Conservation (phyloP, 352 stramenopile genomes). For the Phytophthora agathidicida region DNA sequence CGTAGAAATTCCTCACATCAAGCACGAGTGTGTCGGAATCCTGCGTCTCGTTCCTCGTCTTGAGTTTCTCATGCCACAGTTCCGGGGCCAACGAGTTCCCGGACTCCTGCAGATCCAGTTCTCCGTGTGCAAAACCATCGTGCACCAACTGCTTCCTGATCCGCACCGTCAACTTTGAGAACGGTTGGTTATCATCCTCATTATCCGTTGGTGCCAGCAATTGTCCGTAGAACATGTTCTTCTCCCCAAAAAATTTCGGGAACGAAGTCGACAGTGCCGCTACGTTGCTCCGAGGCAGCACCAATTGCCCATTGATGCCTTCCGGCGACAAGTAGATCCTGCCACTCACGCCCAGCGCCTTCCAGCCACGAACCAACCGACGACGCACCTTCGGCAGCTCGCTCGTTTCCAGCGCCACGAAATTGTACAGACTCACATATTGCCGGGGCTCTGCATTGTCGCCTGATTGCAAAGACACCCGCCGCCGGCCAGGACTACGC, state of each 20-base stretch:
- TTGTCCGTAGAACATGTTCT: slow-evolving; percentile 22
- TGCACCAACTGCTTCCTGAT: slow-evolving; percentile 89
- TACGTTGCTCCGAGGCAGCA: slow-evolving; percentile 86
- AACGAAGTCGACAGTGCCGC: slow-evolving; percentile 20
- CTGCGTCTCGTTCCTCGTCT: slow-evolving; percentile 26
- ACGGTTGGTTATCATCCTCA: slow-evolving; percentile 30
- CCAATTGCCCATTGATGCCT: slow-evolving; percentile 95
- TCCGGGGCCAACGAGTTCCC: slow-evolving; percentile 1
- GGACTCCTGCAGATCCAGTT: background rate
- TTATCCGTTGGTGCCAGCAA: background rate
- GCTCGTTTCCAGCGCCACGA: slow-evolving; percentile 36
- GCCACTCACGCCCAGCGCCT: slow-evolving; percentile 48
- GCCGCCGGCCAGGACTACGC: slow-evolving; percentile 7
- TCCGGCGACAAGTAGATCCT: slow-evolving; percentile 92
- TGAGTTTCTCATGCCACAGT: slow-evolving; percentile 52
- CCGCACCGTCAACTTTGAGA: slow-evolving; percentile 85
- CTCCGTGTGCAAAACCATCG: slow-evolving; percentile 62
- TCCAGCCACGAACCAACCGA: slow-evolving; percentile 43
- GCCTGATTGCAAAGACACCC: slow-evolving; percentile 1
- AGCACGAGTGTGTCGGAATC: slow-evolving; percentile 42
- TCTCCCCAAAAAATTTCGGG: slow-evolving; percentile 2
- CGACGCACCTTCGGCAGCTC: slow-evolving; percentile 38
- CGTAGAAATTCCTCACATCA: slow-evolving; percentile 64
- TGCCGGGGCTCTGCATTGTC: slow-evolving; percentile 20
- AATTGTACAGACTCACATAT: slow-evolving; percentile 61